Base-by-base conservation (phyloP, 768 basidiomycete species). In the Vishniacozyma victoriae region DNA sequence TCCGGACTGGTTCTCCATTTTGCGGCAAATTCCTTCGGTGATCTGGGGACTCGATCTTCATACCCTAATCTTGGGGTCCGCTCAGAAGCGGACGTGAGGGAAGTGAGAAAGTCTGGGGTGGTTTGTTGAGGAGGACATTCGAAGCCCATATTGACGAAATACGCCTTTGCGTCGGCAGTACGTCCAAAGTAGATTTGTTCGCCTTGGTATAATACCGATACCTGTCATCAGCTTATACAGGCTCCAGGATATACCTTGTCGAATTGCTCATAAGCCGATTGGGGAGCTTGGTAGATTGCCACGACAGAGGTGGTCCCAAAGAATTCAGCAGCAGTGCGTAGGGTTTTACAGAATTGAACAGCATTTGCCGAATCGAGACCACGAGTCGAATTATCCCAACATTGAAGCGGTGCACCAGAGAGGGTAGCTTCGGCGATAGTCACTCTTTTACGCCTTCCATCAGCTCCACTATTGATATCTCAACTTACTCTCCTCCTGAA, bases 401-500 rank as follows among this genome's bases (percentile, higher is more conserved):
- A 79, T 16, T 78, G 77, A 3, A 89, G 72, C 6, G 78, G 73
- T 36, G 80, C 79, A 31, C 84, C 75, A 4, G 79, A 79, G 0
- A 82, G 80, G 44, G 87, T 69, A 79, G 86, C 87, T 66, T 91
- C 88, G 1, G 79, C 78, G 56, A 87, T 84, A n/a, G 83, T 83
- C 3, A 89, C 86, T 12, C 87, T 79, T 69, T 88, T 89, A 43
- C 54, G 66, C 55, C 59, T 73, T 69, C 31, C 12, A 16, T 62
- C 64, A 13, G 58, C 16, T 11, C 19, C 18, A 11, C 11, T 9
- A 24, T 20, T 14, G 14, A 5, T 22, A 12, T 6, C 20, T 7
- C 14, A 18, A 14, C 33, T 16, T 20, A 26, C 48, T 74, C 71
- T 14, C 74, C 74, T 24, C 73, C 73, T 14, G 71, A 72, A 1